These are phyloP conservation scores for Penicillium hesseltinei DNA, from an alignment of 2,329 filamentous ascomycete species.

Conservation along the genomic window DNA sequence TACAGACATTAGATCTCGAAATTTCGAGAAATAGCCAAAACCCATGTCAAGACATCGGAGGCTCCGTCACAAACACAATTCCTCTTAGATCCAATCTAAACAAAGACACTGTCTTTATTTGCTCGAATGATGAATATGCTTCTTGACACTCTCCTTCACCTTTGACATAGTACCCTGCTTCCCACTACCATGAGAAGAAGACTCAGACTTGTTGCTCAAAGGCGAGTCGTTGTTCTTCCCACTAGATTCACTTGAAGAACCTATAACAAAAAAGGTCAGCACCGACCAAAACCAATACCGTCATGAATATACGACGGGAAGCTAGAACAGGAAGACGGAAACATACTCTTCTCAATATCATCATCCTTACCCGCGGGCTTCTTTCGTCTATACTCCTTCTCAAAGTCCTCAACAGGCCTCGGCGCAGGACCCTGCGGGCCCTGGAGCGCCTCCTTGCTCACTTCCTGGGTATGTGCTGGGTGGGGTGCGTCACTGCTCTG, in stretches of 20 bases:
- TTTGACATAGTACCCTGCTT: constrained; percentile 21
- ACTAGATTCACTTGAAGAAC: not conserved
- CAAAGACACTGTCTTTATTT: not conserved
- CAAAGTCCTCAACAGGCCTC: constrained; percentile 27
- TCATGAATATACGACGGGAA: not conserved
- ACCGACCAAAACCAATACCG: not conserved
- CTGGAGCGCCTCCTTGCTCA: constrained; percentile 31
- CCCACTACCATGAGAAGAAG: not conserved
- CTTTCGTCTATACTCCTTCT: constrained; percentile 28
- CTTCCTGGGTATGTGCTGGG: not conserved
- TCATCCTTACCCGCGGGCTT: constrained; percentile 4
- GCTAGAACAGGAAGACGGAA: too few species aligned
- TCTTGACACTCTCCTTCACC: constrained; percentile 24
- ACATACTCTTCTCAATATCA: not conserved
- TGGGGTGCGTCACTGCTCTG: not conserved
- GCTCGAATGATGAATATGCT: constrained; percentile 15
- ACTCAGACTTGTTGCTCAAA: not conserved
- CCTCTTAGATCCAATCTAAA: not conserved
- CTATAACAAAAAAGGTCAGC: not conserved
- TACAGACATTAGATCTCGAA: not conserved
- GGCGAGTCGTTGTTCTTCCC: constrained; percentile 1
- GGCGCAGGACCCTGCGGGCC: constrained; percentile 29
- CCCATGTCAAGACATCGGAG: not conserved
- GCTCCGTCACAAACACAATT: not conserved
- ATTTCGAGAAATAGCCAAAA: not conserved